phyloP scores from a whole-genome alignment of 139 green algal genomes.

The Coelastrella sp. region DNA sequence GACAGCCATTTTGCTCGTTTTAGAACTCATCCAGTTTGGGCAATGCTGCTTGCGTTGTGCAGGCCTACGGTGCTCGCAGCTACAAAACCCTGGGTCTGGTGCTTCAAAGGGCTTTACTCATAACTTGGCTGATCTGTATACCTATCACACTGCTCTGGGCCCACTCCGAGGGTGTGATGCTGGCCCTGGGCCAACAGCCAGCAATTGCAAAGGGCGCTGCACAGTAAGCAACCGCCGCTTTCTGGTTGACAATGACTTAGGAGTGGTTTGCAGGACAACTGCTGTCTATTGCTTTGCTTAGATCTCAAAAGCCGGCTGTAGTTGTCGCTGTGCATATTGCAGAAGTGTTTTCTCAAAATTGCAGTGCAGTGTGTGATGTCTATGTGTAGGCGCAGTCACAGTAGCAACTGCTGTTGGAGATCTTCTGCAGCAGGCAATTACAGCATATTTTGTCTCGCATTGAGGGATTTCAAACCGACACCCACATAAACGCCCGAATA shows the following conservation, averaged over 20 bases:
- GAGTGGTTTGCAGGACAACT: not conserved
- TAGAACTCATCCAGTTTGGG: too few species aligned
- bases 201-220: constrained; percentile 35
- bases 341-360: too few species aligned
- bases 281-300: not conserved
- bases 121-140: constrained; percentile 56
- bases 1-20: not conserved
- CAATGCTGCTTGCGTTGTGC: not conserved
- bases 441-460: too few species aligned
- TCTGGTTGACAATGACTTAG: not conserved
- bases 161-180: constrained; percentile 47
- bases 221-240: not conserved
- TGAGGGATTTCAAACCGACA: too few species aligned
- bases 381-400: too few species aligned
- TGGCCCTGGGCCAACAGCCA: constrained; percentile 50
- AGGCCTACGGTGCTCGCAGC: constrained; percentile 78
- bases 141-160: constrained; percentile 71
- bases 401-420: too few species aligned
- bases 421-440: too few species aligned
- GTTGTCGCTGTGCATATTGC: not conserved
- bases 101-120: constrained; percentile 74
- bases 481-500: too few species aligned
- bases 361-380: too few species aligned
- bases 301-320: not conserved
- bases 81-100: constrained; percentile 71